These are phyloP conservation scores for Microsporum ferrugineum DNA, from an alignment of 2,329 filamentous ascomycete species.

Conservation along the genomic window DNA sequence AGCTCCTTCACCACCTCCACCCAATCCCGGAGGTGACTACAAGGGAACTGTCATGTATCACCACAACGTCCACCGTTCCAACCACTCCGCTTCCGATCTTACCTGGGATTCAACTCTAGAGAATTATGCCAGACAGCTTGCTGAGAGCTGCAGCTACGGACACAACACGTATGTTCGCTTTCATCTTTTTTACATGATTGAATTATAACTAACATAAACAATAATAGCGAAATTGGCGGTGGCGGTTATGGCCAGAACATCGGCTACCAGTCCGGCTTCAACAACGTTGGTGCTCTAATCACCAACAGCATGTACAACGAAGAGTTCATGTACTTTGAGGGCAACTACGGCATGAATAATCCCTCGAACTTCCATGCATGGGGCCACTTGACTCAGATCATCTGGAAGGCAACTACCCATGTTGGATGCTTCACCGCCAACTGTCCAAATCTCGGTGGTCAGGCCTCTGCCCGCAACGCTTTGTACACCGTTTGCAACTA, in stretches of 20 bases:
- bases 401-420: slow-evolving; percentile 53
- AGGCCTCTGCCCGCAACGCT: slow-evolving; percentile 30
- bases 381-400: slow-evolving; percentile 67
- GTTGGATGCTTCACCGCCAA: slow-evolving; percentile 50
- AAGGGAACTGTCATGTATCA: slow-evolving; percentile 44
- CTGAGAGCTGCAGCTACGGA: slow-evolving; percentile 55
- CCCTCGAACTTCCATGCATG: slow-evolving; percentile 51
- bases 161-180: slow-evolving; percentile 60
- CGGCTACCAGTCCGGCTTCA: slow-evolving; percentile 51
- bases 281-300: slow-evolving; percentile 55
- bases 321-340: slow-evolving; percentile 51
- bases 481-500: slow-evolving; percentile 89
- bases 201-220: not conserved
- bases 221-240: slow-evolving; percentile 39
- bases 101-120: slow-evolving; percentile 56
- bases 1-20: not conserved
- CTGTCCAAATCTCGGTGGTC: slow-evolving; percentile 34
- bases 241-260: slow-evolving; percentile 86
- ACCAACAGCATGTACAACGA: slow-evolving; percentile 83
- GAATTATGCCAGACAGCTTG: slow-evolving; percentile 51
- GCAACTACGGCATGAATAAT: slow-evolving; percentile 49
- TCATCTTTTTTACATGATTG: not conserved
- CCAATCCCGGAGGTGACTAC: slow-evolving; percentile 20
- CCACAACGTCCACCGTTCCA: slow-evolving; percentile 78
- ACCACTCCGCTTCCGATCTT: slow-evolving; percentile 58